Evolutionary conservation across 352 stramenopile species (phyloP).

Genomic region (Phytophthora aleatoria): DNA sequence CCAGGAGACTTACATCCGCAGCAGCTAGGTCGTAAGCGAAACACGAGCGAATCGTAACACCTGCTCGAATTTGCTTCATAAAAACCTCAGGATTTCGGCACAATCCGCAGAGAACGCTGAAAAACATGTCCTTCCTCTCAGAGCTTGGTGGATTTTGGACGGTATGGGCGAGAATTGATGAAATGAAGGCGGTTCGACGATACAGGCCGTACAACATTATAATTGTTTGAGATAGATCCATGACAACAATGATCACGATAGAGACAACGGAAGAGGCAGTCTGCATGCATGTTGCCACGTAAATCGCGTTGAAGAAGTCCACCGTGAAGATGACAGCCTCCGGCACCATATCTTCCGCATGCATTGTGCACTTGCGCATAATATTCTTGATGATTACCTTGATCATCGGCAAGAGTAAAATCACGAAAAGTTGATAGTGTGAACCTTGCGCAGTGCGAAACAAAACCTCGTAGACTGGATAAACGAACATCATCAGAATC

Average conservation of each 20-base stretch:
- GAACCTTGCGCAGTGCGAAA: slow-evolving; percentile 12
- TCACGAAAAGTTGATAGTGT: slow-evolving; percentile 18
- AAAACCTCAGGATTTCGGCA: slow-evolving; percentile 15
- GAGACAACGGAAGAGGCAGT: slow-evolving; percentile 12
- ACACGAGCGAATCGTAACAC: slow-evolving; percentile 13
- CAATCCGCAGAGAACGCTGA: background rate
- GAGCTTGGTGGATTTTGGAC: background rate
- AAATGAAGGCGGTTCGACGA: background rate
- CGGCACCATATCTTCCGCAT: slow-evolving; percentile 27
- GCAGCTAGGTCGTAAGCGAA: slow-evolving; percentile 13
- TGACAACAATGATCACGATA: slow-evolving; percentile 16
- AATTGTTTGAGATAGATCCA: slow-evolving; percentile 14
- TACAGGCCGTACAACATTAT: slow-evolving; percentile 21
- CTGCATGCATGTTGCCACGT: slow-evolving; percentile 34
- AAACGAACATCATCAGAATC: slow-evolving; percentile 25
- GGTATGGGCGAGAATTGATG: background rate
- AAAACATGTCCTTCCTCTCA: background rate
- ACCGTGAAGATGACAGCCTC: slow-evolving; percentile 33
- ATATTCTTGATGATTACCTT: slow-evolving; percentile 37
- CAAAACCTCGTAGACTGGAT: slow-evolving; percentile 25
- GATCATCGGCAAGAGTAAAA: slow-evolving; percentile 36
- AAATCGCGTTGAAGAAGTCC: slow-evolving; percentile 36
- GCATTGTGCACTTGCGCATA: slow-evolving; percentile 12
- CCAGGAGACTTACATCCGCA: slow-evolving; percentile 6
- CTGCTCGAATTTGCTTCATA: background rate